phyloP scores from a whole-genome alignment of 257 asterid species.

The Lavandula angustifolia region DNA sequence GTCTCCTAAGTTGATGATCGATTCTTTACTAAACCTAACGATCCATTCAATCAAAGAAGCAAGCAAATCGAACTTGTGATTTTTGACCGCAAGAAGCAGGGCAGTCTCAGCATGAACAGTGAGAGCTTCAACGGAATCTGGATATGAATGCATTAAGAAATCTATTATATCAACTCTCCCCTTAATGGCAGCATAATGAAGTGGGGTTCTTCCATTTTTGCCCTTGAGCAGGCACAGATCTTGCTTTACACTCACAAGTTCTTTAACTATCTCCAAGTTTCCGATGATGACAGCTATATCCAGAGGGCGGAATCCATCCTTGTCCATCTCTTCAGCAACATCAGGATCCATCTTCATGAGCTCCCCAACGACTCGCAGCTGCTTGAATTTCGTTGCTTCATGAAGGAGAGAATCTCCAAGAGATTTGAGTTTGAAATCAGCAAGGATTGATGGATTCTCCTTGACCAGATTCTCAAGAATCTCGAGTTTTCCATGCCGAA shows the following conservation, averaged over 20 bases:
- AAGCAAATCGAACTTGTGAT: constrained; percentile 34
- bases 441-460: constrained; percentile 20
- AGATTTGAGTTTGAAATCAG: constrained; percentile 9
- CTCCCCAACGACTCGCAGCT: constrained; percentile 10
- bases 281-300: constrained; percentile 31
- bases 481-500: constrained; percentile 3
- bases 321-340: constrained; percentile 19
- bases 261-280: constrained; percentile 13
- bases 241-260: neutral
- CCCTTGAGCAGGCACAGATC: constrained; percentile 27
- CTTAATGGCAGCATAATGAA: constrained; percentile 32
- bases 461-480: constrained; percentile 11
- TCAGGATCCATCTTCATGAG: constrained; percentile 24
- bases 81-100: constrained; percentile 38
- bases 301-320: constrained; percentile 28
- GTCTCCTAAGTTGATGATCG: constrained; percentile 17
- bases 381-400: constrained; percentile 29
- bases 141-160: constrained; percentile 6
- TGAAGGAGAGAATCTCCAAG: constrained; percentile 28
- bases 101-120: constrained; percentile 39
- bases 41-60: constrained; percentile 29
- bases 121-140: constrained; percentile 24
- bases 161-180: constrained; percentile 27
- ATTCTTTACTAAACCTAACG: neutral
- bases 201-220: constrained; percentile 28